Percentiles rank a stretch among this genome's conserved stretches.
Conservation (phyloP, 345 rosid species). For the Erysimum cheiranthoides region DNA sequence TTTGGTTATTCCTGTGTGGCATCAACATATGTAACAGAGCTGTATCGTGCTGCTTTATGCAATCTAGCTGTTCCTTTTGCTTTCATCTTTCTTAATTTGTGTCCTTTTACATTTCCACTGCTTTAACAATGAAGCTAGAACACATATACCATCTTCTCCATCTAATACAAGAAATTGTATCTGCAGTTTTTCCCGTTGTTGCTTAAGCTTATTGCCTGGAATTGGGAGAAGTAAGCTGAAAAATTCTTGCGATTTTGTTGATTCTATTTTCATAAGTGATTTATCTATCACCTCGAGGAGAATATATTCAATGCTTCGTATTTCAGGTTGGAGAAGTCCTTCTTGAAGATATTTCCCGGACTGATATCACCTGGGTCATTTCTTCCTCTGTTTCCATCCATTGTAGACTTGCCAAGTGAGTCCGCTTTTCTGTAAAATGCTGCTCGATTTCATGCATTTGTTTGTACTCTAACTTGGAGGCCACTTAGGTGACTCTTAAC, state of each 20-base stretch:
- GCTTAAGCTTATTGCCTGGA: conserved; percentile 93
- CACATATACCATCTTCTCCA: conserved; percentile 8
- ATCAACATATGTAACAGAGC: background rate
- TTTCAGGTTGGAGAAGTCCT: conserved; percentile 79
- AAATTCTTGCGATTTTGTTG: background rate
- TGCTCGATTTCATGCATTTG: background rate
- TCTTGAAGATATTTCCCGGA: conserved; percentile 76
- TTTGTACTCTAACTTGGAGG: background rate
- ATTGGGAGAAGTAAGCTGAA: conserved; percentile 82
- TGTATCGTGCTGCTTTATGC: background rate
- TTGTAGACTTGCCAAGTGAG: conserved; percentile 91
- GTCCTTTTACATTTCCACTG: background rate
- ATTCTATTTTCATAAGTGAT: background rate
- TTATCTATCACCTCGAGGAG: background rate
- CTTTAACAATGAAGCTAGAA: conserved; percentile 12
- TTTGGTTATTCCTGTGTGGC: background rate
- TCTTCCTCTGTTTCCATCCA: conserved; percentile 88
- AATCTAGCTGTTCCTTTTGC: conserved; percentile 13
- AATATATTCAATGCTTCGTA: background rate
- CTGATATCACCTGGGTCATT: conserved; percentile 87
- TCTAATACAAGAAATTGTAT: conserved; percentile 29
- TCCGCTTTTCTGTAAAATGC: conserved; percentile 22
- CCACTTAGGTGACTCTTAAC: conserved; percentile 5
- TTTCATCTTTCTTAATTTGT: background rate
- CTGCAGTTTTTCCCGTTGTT: conserved; percentile 92